Evolutionary conservation across 169 alveolate genomes (phyloP), one percentile per base, ranked within the genome.

Genomic region (Cryptosporidium ryanae): DNA sequence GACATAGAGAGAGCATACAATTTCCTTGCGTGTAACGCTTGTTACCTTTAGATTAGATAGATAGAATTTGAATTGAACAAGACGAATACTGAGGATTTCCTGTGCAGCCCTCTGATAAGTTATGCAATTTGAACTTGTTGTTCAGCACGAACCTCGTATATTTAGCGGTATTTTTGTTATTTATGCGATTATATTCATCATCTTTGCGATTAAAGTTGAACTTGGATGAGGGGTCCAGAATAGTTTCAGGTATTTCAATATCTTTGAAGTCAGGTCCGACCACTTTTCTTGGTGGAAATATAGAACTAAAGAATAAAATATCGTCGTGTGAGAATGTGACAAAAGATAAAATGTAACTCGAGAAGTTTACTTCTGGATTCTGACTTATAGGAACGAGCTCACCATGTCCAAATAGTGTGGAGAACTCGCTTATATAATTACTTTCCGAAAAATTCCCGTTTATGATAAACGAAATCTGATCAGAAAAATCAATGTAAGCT

Each of bases 261-360:
- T 76, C 61, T 4, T 76, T 23, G 46, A 76, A 76, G 25, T 76
- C 87, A 17, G 87, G 71, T 43, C 87, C 87, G 63, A 76, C 21
- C 15, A 76, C 87, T 32, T 76, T 76, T 17, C 76, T 76, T 15
- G 63, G 54, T 15, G 87, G 87, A 34, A 76, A 76, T 8, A 76
- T 63, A 8, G 87, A 76, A 48, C 21, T 76, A 21, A 76, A 59
- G 29, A 57, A 76, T 10, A 61, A n/a, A 17, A 76, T 21, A 25
- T 76, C 87, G 17, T 43, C 64, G 13, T 55, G 59, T 10, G 76
- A 38, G 38, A 76, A 61, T 18, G 70, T 44, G 2, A 76, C 17
- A 46, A 31, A 38, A 43, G 57, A 34, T 4, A 76, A 61, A 5
- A 76, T 57, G 21, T 59, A 61, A 6, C 32, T 76, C 17, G 32